Evolutionary conservation across 1,139 yeast genomes (phyloP).

Genomic region (Debaryomyces sp.): DNA sequence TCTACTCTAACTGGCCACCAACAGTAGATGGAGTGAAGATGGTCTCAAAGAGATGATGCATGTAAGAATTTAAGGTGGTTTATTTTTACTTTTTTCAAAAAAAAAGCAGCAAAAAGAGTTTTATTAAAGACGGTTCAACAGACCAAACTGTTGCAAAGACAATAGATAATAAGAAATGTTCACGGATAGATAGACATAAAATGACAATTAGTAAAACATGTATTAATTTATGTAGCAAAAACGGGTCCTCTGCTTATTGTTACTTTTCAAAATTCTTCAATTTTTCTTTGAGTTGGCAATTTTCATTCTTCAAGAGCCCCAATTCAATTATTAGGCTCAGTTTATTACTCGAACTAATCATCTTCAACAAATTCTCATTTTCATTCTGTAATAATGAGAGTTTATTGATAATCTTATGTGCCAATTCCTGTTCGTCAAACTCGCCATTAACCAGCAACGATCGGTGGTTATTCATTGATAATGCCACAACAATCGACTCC

Average conservation of each 20-base stretch:
- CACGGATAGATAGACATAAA: neutral
- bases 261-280: constrained; percentile 10
- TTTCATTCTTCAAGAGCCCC: constrained; percentile 55
- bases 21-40: neutral
- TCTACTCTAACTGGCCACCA: neutral
- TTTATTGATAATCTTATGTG: constrained; percentile 73
- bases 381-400: constrained; percentile 65
- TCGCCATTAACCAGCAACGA: constrained; percentile 50
- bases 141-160: neutral
- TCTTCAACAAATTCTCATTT: constrained; percentile 68
- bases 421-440: constrained; percentile 73
- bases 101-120: neutral
- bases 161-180: neutral
- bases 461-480: constrained; percentile 21
- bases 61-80: neutral
- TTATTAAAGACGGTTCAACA: neutral
- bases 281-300: constrained; percentile 18
- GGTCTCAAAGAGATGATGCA: neutral
- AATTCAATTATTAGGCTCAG: constrained; percentile 72
- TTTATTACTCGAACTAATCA: constrained; percentile 72
- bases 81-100: neutral
- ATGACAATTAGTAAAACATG: neutral
- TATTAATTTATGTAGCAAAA: constrained; percentile 1
- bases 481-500: constrained; percentile 57
- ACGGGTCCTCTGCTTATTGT: neutral